phyloP scores from a whole-genome alignment of 2,329 filamentous ascomycete species.

The Cercospora sp. region DNA sequence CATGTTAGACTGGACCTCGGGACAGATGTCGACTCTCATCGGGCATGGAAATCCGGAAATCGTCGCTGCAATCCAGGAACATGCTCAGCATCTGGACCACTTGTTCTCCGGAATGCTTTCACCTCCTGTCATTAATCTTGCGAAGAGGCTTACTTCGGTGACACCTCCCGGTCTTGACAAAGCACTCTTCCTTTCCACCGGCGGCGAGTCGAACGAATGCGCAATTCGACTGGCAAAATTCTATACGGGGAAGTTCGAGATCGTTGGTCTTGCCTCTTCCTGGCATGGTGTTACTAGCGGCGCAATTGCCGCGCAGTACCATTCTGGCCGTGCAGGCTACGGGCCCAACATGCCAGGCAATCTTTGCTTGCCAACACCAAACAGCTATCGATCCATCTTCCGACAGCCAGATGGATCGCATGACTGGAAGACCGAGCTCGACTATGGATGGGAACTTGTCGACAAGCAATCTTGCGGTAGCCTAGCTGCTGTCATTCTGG shows the following conservation, averaged over 20 bases:
- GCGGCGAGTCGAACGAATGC: constrained; percentile 57
- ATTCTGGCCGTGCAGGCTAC: constrained; percentile 52
- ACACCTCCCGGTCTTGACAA: constrained; percentile 55
- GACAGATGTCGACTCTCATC: constrained; percentile 60
- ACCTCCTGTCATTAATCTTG: constrained; percentile 58
- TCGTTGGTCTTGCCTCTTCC: constrained; percentile 60
- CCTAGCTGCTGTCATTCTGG: constrained; percentile 63
- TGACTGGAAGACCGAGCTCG: background rate
- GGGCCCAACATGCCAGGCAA: constrained; percentile 57
- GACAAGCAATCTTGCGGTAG: constrained; percentile 57
- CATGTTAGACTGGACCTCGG: constrained; percentile 60
- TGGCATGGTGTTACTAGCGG: constrained; percentile 63
- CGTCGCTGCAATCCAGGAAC: constrained; percentile 52
- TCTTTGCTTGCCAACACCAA: background rate
- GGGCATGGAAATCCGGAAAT: constrained; percentile 61
- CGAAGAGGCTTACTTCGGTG: constrained; percentile 51
- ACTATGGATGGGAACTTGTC: background rate
- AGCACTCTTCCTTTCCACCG: constrained; percentile 60
- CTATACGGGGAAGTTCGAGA: constrained; percentile 65
- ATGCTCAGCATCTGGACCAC: constrained; percentile 58
- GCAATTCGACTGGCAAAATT: constrained; percentile 65
- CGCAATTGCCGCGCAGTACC: constrained; percentile 56
- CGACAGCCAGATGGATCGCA: background rate
- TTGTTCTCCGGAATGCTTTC: constrained; percentile 61
- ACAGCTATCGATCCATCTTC: background rate